Conservation (phyloP, 176 grass and related monocot genomes). For the Eleusine indica region DNA sequence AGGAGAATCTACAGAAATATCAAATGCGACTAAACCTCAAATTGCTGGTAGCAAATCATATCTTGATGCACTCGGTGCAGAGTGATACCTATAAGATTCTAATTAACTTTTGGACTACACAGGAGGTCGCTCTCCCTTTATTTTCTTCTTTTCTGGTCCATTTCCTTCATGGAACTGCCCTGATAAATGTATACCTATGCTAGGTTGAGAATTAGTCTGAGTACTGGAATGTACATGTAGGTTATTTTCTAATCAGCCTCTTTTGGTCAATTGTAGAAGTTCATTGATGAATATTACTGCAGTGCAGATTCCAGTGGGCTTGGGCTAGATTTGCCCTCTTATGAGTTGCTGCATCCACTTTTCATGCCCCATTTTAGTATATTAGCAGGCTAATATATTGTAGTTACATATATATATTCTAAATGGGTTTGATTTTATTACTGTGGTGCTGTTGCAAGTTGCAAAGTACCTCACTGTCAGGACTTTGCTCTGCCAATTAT, state of each 20-base stretch:
- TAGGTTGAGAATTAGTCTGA: slow-evolving; percentile 58
- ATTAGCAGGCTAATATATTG: slow-evolving; percentile 13
- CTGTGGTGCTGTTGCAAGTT: slow-evolving; percentile 4
- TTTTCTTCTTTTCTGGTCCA: slow-evolving; percentile 37
- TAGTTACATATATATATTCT: slow-evolving; percentile 5
- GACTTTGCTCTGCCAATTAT: not conserved
- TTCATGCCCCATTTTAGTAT: not conserved
- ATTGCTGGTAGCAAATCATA: slow-evolving; percentile 40
- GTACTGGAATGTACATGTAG: slow-evolving; percentile 47
- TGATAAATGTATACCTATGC: slow-evolving; percentile 66
- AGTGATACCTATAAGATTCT: slow-evolving; percentile 43
- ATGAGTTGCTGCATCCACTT: slow-evolving; percentile 31
- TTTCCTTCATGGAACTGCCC: slow-evolving; percentile 42
- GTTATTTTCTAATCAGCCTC: slow-evolving; percentile 38
- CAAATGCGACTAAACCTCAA: slow-evolving; percentile 88
- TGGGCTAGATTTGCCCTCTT: slow-evolving; percentile 26
- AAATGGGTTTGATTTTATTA: not conserved
- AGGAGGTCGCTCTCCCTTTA: slow-evolving; percentile 46
- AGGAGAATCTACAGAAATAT: slow-evolving; percentile 99
- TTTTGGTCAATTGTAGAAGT: slow-evolving; percentile 44
- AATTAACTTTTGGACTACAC: slow-evolving; percentile 64
- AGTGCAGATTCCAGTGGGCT: slow-evolving; percentile 33
- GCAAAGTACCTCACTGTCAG: not conserved
- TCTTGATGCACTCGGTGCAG: slow-evolving; percentile 32
- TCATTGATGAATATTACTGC: slow-evolving; percentile 45